A percentile compares a stretch with the other conserved stretches of the same genome.
Evolutionary conservation across 257 asterid species (phyloP).

Genomic region (Haberlea rhodopensis): DNA sequence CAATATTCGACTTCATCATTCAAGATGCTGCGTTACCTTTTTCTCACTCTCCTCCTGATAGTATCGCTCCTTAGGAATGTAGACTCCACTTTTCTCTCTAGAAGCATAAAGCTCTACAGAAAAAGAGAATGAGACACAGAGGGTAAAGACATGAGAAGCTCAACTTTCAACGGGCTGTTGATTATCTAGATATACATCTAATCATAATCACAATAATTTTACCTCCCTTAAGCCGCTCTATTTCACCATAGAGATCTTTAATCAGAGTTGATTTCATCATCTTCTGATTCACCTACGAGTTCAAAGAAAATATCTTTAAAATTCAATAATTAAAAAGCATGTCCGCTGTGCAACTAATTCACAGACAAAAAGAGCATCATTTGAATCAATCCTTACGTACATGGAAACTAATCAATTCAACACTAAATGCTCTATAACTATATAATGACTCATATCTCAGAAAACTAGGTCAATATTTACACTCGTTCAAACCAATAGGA

Average conservation of each 20-base stretch:
- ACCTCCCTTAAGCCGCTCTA: slow-evolving; percentile 78
- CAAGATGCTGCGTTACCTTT: slow-evolving; percentile 41
- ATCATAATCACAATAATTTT: slow-evolving; percentile 6
- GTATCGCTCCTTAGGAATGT: slow-evolving; percentile 81
- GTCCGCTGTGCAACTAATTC: background rate
- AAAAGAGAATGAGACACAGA: slow-evolving; percentile 1
- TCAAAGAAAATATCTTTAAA: slow-evolving; percentile 19
- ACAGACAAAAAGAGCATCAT: background rate
- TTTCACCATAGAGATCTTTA: slow-evolving; percentile 76
- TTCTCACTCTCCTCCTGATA: slow-evolving; percentile 78
- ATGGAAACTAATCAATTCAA: background rate
- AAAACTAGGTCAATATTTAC: too few relatives aligned
- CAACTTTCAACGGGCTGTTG: background rate
- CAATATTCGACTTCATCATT: slow-evolving; percentile 2
- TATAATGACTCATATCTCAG: too few relatives aligned
- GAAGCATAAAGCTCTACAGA: slow-evolving; percentile 78
- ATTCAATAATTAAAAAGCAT: background rate
- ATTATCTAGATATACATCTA: slow-evolving; percentile 1
- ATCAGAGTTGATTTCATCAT: slow-evolving; percentile 82
- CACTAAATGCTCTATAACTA: too few relatives aligned
- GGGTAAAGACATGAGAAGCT: background rate
- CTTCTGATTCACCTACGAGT: slow-evolving; percentile 75
- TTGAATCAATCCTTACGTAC: background rate
- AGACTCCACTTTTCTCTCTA: slow-evolving; percentile 82
- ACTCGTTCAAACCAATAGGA: too few relatives aligned